These are phyloP conservation scores for Cubamyces sp. DNA, from an alignment of 768 basidiomycete species.

Conservation along the genomic window DNA sequence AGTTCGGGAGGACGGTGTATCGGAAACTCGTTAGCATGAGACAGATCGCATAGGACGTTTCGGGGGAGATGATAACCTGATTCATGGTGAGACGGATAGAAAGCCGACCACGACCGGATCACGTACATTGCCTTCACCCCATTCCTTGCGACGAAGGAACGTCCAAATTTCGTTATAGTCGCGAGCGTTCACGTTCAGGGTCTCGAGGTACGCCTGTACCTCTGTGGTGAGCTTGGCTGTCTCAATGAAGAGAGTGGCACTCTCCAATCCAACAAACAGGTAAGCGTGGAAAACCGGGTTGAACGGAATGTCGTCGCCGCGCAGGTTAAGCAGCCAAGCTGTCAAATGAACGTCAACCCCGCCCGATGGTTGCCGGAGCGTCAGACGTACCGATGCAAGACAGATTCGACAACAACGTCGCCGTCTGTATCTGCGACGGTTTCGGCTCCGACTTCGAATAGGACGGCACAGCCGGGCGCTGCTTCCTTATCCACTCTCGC, in stretches of 20 bases:
- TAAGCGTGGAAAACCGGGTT: constrained; percentile 94
- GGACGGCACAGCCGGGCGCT: constrained; percentile 60
- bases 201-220: constrained; percentile 58
- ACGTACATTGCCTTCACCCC: constrained; percentile 76
- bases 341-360: constrained; percentile 21
- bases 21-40: constrained; percentile 84
- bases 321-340: constrained; percentile 89
- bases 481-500: constrained; percentile 67
- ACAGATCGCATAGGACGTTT: constrained; percentile 82
- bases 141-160: constrained; percentile 72
- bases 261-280: constrained; percentile 67
- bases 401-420: constrained; percentile 69
- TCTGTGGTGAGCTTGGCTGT: constrained; percentile 61
- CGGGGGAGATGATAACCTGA: constrained; percentile 68
- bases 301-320: constrained; percentile 88
- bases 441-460: constrained; percentile 68
- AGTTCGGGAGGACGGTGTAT: constrained; percentile 72
- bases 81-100: constrained; percentile 2
- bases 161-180: constrained; percentile 83
- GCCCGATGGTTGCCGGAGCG: neutral
- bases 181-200: constrained; percentile 57
- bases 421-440: constrained; percentile 64
- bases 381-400: constrained; percentile 66
- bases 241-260: constrained; percentile 80
- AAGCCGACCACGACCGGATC: neutral